These are phyloP conservation scores for Candida railenensis DNA, from an alignment of 805 yeast genomes.

Conservation along the genomic window DNA sequence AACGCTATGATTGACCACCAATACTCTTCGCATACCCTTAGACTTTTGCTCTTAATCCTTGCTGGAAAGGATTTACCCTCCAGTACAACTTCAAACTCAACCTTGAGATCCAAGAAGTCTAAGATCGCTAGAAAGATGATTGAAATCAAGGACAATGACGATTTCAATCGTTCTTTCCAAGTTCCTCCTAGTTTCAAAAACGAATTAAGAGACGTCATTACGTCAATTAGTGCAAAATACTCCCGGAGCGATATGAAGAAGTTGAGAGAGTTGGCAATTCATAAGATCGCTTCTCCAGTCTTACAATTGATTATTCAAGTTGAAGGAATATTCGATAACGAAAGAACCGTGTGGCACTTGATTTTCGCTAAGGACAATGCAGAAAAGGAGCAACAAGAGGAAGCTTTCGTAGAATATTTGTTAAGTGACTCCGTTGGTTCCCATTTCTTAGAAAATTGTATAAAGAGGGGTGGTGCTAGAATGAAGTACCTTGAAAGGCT, in stretches of 20 bases:
- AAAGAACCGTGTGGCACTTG: slow-evolving; percentile 66
- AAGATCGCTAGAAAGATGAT: slow-evolving; percentile 92
- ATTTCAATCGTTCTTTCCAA: slow-evolving; percentile 63
- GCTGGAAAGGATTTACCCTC: slow-evolving; percentile 81
- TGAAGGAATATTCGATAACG: slow-evolving; percentile 78
- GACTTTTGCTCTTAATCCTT: slow-evolving; percentile 67
- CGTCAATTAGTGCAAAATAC: not conserved
- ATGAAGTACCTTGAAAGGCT: slow-evolving; percentile 69
- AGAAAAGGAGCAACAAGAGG: slow-evolving; percentile 60
- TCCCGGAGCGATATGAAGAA: slow-evolving; percentile 26
- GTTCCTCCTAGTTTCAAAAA: slow-evolving; percentile 68
- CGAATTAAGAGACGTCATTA: slow-evolving; percentile 40
- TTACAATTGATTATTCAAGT: slow-evolving; percentile 73
- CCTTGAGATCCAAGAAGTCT: slow-evolving; percentile 78
- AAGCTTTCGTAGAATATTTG: slow-evolving; percentile 78
- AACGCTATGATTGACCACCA: slow-evolving; percentile 64
- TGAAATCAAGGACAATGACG: slow-evolving; percentile 76
- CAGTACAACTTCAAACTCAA: slow-evolving; percentile 63
- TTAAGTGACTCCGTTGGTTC: slow-evolving; percentile 90
- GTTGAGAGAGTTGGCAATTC: slow-evolving; percentile 72
- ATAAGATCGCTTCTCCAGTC: slow-evolving; percentile 85
- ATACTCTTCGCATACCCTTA: slow-evolving; percentile 85
- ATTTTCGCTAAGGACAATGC: slow-evolving; percentile 53
- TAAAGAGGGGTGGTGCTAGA: slow-evolving; percentile 61
- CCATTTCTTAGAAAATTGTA: slow-evolving; percentile 77